A percentile compares a stretch with the other conserved stretches of the same genome.
Conservation (phyloP, 2,329 filamentous ascomycete species). For the Fusarium sp. region DNA sequence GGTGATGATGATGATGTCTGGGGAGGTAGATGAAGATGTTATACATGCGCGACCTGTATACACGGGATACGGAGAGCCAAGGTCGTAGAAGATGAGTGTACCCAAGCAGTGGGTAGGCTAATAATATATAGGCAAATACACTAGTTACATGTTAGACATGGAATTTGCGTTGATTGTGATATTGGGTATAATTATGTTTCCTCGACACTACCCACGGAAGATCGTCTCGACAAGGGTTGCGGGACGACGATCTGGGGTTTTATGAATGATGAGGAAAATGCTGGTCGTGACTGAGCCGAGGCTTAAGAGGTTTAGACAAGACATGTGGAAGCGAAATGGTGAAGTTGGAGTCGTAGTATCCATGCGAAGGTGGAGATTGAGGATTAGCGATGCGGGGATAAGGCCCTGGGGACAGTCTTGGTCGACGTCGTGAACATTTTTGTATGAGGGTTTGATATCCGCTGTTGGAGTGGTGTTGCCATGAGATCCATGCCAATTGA, state of each 20-base stretch:
- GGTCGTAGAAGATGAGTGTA: constrained; percentile 11
- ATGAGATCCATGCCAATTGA: not conserved
- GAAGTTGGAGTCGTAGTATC: constrained; percentile 1
- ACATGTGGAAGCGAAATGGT: constrained; percentile 27
- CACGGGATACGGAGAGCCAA: constrained; percentile 9
- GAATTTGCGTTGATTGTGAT: not conserved
- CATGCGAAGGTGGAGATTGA: constrained; percentile 26
- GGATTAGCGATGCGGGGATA: constrained; percentile 28
- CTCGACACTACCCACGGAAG: not conserved
- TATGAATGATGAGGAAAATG: not conserved
- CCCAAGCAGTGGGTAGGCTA: constrained; percentile 25
- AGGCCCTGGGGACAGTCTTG: constrained; percentile 14
- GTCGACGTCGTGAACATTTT: constrained; percentile 33
- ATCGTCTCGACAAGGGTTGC: not conserved
- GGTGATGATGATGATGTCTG: constrained; percentile 20
- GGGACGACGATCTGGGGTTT: not conserved
- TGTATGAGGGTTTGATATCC: not conserved
- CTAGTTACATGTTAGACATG: constrained; percentile 22
- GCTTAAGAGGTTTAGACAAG: constrained; percentile 7
- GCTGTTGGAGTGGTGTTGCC: not conserved
- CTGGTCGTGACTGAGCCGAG: constrained; percentile 24
- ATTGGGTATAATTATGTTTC: not conserved
- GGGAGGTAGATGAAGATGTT: constrained; percentile 22
- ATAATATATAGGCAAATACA: constrained; percentile 43
- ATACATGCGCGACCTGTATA: constrained; percentile 38